Base-by-base conservation (phyloP, 73 alveolate species). In the Paramecium pentaurelia region DNA sequence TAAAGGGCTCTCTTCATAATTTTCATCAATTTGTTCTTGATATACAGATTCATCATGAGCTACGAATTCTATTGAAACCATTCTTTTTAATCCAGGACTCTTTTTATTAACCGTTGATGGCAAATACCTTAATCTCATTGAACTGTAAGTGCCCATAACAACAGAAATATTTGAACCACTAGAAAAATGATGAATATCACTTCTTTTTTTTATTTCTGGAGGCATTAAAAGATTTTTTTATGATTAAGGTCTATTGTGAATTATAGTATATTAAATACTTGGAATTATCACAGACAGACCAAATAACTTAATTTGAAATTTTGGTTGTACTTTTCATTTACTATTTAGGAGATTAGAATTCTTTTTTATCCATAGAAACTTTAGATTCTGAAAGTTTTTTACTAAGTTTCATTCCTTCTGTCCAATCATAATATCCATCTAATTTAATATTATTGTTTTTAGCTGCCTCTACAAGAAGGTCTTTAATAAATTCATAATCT, bases 351-450 rank as follows among this genome's bases (percentile, higher is more conserved):
- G 84, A 64, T 64, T 32, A 20, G 12, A 9, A n/a, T 64, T 64
- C 84, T 6, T 64, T 64, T 64, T 64, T 64, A 10, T 64, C 84
- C 12, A 64, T 11, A 7, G 70, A 54, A 54, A 54, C 70, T 18
- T 54, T 54, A 54, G 70, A 54, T 54, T 54, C 70, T 54, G 70
- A 54, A 54, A 54, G 70, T 18, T 54, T 54, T 54, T 54, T 54
- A 64, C 84, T 64, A 8, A 64, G 6, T 64, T 64, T 64, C 27
- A 64, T 34, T 34, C 84, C 84, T 14, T 80, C 91, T 27, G 28
- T 45, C 91, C 91, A 80, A 80, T 80, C 91, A 45, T 80, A 80
- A 25, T 49, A 6, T 25, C 71, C 71, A 47, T 80, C 91, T 45
- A 80, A 80, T 45, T 34, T 14, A 12, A 44, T 45, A 22, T 80